Evolutionary conservation across 2,329 filamentous ascomycete genomes (phyloP).

Genomic region (Xylaria sp.): DNA sequence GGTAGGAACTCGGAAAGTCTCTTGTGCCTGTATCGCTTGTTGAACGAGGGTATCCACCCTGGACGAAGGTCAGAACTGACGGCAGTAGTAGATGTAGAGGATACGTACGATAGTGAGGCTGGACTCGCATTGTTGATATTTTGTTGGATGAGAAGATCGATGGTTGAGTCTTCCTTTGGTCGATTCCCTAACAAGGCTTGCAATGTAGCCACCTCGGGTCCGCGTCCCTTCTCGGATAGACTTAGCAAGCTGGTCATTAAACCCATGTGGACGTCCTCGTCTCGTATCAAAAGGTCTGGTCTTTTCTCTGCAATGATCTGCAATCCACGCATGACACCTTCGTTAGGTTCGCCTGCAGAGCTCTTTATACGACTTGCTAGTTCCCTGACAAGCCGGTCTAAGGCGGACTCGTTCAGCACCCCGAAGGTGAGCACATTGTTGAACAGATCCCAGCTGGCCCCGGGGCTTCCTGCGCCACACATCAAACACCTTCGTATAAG

Average conservation of each 20-base stretch:
- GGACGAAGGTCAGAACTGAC: constrained; percentile 27
- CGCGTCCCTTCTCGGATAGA: constrained; percentile 56
- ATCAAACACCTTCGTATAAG: constrained; percentile 49
- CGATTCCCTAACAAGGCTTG: constrained; percentile 54
- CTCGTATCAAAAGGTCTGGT: constrained; percentile 51
- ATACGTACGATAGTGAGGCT: constrained; percentile 57
- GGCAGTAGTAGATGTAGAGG: not conserved
- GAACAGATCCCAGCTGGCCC: constrained; percentile 52
- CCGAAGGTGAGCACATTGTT: constrained; percentile 53
- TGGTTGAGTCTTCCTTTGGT: constrained; percentile 49
- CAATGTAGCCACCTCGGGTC: constrained; percentile 49
- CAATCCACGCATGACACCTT: constrained; percentile 50
- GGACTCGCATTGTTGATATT: constrained; percentile 58
- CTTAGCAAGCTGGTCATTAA: constrained; percentile 60
- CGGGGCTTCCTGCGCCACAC: constrained; percentile 43
- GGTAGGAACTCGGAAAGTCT: constrained; percentile 41
- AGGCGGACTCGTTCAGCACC: constrained; percentile 45
- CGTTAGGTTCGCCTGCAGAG: constrained; percentile 32
- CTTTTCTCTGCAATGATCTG: constrained; percentile 54
- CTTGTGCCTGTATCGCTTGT: constrained; percentile 51
- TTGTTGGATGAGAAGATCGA: constrained; percentile 58
- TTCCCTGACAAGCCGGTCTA: constrained; percentile 43
- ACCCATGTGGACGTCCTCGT: constrained; percentile 53
- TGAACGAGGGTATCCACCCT: constrained; percentile 60
- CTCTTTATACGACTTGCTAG: constrained; percentile 36